phyloP scores from a whole-genome alignment of 2,329 filamentous ascomycete species.

The Curvularia lunata region DNA sequence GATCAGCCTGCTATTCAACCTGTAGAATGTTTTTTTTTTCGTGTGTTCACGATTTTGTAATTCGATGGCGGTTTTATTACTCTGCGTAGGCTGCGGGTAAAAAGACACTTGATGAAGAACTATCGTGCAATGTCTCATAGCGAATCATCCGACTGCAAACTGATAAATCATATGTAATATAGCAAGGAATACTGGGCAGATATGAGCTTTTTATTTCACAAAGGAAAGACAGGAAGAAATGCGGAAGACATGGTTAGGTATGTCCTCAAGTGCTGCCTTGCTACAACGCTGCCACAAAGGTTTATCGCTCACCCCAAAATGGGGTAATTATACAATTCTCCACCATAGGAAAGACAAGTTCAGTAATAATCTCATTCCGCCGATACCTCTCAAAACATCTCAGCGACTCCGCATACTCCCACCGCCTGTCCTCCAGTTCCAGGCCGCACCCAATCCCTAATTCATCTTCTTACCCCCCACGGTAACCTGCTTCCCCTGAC shows the following conservation, averaged over 20 bases:
- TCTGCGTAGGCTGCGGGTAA: background rate
- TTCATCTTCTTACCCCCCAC: conserved; percentile 50
- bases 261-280: background rate
- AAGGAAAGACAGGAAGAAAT: background rate
- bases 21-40: background rate
- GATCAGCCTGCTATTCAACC: background rate
- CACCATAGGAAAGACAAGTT: too few relatives aligned
- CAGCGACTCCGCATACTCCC: too few relatives aligned
- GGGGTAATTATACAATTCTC: too few relatives aligned
- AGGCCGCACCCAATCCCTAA: conserved; percentile 16
- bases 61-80: background rate
- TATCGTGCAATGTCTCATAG: background rate
- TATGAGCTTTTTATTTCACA: background rate
- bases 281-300: background rate
- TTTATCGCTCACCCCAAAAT: background rate
- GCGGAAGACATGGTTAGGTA: too few relatives aligned
- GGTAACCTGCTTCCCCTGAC: conserved; percentile 43
- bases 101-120: background rate
- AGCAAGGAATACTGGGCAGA: background rate
- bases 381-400: too few relatives aligned
- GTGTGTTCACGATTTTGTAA: background rate
- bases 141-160: background rate
- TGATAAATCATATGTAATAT: background rate
- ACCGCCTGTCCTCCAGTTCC: too few relatives aligned
- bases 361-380: too few relatives aligned